Base-by-base conservation (phyloP, 2,329 filamentous ascomycete genomes). In the Westerdykella ornata region DNA sequence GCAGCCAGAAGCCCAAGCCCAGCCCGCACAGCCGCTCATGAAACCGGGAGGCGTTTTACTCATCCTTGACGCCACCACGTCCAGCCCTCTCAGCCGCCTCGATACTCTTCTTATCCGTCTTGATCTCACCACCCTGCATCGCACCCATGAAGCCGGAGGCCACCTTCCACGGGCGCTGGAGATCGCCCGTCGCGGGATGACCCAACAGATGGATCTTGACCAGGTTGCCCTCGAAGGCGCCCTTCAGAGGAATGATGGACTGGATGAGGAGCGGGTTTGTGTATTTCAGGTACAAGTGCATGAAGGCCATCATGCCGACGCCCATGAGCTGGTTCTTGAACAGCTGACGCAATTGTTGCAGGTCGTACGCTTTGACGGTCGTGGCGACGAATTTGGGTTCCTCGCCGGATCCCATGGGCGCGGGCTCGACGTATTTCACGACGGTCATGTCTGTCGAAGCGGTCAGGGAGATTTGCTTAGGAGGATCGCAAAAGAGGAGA, bases 211-310 rank as follows among this genome's bases (percentile, higher is more conserved):
- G 85, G 63, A 98, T 90, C 80, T 97, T 96, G 76, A 92, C 80
- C 59, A 96, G 75, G 77, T 96, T 97, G 72, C 84, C 78, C 77
- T 98, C 92, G 69, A 98, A 79, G 35, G 88, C 90, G 65, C 85
- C 79, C 83, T 98, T 98, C 70, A 97, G 76, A 26, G 92, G 92
- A 65, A 98, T 92, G 73, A 98, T 95, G 68, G 85, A 94, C 80
- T 98, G 92, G 74, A 98, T 95, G 62, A 96, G 76, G 38, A 98
- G 85, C 32, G 92, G 92, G 81, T 97, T 98, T 74, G 89, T 97
- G 83, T 97, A 98, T 70, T 96, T 89, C 78, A 98, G 85, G 82
- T 97, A 98, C 48, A 98, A 54, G 74, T 98, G 92, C 90, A 98
- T 97, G 63, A 96, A 86, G 48, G 71, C 81, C 90, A 98, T 97